These are phyloP conservation scores for Fusarium lateritium DNA, from an alignment of 2,329 filamentous ascomycete genomes.

Conservation along the genomic window DNA sequence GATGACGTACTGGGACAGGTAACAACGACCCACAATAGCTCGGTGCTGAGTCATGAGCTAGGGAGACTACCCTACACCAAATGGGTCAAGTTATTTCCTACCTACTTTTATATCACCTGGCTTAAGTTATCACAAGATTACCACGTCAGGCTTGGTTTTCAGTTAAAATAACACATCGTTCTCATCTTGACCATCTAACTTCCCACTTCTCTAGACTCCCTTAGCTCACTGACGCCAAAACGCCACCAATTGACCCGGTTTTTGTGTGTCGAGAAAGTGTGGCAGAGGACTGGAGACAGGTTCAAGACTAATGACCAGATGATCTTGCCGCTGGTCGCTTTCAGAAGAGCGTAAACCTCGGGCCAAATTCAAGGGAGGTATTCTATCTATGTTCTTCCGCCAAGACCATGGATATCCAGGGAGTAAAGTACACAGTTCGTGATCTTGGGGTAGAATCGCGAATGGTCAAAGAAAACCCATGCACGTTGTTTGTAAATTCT, in stretches of 20 bases:
- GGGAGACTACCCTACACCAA: background rate
- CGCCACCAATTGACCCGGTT: too few species aligned
- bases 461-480: conserved; percentile 15
- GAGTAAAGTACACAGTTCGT: background rate
- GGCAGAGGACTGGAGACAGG: background rate
- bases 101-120: too few species aligned
- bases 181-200: too few species aligned
- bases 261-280: background rate
- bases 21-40: conserved; percentile 31
- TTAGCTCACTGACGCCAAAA: too few species aligned
- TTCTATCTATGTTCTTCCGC: too few species aligned
- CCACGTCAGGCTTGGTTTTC: too few species aligned
- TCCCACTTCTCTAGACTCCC: too few species aligned
- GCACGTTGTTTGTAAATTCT: conserved; percentile 1
- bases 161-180: too few species aligned
- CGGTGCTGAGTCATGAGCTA: conserved; percentile 10
- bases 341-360: background rate
- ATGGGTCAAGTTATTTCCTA: too few species aligned
- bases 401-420: too few species aligned
- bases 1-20: conserved; percentile 38
- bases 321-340: background rate
- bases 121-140: too few species aligned
- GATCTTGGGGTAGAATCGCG: background rate
- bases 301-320: background rate
- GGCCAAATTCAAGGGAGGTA: too few species aligned